These are phyloP conservation scores for Cryphonectria nitschkei DNA, from an alignment of 2,329 filamentous ascomycete genomes.

Conservation along the genomic window DNA sequence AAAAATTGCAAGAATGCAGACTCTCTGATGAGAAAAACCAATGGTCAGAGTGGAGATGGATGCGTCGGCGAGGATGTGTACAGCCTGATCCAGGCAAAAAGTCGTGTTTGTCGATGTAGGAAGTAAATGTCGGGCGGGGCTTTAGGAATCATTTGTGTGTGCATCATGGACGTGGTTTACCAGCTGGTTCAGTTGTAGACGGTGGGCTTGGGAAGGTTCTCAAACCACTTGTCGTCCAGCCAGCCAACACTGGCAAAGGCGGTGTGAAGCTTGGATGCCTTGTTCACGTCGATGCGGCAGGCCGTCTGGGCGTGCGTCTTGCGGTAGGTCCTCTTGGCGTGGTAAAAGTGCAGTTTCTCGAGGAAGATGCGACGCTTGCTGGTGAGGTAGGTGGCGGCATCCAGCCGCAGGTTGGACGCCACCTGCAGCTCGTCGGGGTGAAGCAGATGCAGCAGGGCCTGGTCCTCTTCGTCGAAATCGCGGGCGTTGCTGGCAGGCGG, in stretches of 20 bases:
- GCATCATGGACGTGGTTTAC: not conserved
- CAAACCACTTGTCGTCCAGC: conserved; percentile 63
- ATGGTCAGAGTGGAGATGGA: conserved; percentile 30
- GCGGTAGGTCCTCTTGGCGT: conserved; percentile 66
- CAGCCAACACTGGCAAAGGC: conserved; percentile 87
- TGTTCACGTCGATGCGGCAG: conserved; percentile 99
- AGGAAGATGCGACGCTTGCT: conserved; percentile 93
- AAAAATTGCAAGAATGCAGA: conserved; percentile 21
- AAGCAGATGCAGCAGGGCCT: conserved; percentile 75
- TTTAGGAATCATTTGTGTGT: conserved; percentile 34
- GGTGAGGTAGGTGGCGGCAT: conserved; percentile 85
- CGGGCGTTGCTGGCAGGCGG: conserved; percentile 72
- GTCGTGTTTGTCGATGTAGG: not conserved
- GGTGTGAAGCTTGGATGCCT: conserved; percentile 89
- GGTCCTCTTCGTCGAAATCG: conserved; percentile 82
- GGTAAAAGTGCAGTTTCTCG: conserved; percentile 68
- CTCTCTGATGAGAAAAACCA: conserved; percentile 20
- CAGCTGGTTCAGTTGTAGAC: not conserved
- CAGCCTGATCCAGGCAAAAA: not conserved
- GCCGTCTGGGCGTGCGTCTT: conserved; percentile 96
- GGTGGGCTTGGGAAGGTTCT: conserved; percentile 8
- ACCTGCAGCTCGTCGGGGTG: conserved; percentile 78
- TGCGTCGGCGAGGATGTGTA: conserved; percentile 1
- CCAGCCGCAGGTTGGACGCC: conserved; percentile 78
- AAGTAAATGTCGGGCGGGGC: conserved; percentile 17